Evolutionary conservation across 2,329 filamentous ascomycete genomes (phyloP).

Genomic region (Calonectria pseudoturangicola): DNA sequence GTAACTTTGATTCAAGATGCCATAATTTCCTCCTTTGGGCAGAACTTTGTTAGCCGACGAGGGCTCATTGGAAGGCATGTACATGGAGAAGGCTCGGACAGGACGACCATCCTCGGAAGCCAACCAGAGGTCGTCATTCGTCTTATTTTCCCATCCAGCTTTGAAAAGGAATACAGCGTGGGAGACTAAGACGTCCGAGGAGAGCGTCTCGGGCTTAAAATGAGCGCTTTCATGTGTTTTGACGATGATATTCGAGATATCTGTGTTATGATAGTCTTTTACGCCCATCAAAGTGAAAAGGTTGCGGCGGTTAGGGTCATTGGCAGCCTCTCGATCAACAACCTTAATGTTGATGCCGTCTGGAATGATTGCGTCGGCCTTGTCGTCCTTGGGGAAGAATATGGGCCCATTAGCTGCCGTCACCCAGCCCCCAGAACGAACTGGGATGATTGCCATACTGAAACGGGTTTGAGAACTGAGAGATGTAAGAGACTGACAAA

Average conservation of each 20-base stretch:
- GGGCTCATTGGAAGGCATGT: constrained; percentile 20
- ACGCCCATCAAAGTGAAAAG: constrained; percentile 18
- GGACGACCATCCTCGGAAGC: neutral
- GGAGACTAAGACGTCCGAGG: neutral
- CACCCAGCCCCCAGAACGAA: neutral
- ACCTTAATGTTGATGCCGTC: constrained; percentile 19
- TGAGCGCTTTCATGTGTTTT: neutral
- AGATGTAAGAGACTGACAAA: neutral
- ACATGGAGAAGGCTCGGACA: constrained; percentile 11
- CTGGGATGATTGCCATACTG: neutral
- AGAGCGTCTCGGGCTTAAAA: neutral
- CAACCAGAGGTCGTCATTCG: constrained; percentile 20
- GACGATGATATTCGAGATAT: constrained; percentile 21
- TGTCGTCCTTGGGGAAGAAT: constrained; percentile 1
- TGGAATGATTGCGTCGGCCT: constrained; percentile 11
- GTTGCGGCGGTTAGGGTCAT: constrained; percentile 9
- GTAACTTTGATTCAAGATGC: constrained; percentile 25
- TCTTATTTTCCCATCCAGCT: neutral
- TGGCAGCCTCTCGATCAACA: constrained; percentile 21
- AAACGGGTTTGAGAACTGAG: neutral
- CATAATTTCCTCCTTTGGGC: neutral
- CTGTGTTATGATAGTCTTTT: neutral
- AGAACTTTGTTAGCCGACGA: constrained; percentile 20
- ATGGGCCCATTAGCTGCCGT: neutral
- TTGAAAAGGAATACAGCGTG: constrained; percentile 27